Evolutionary conservation across 768 basidiomycete species (phyloP).

Genomic region (Chiua virens): DNA sequence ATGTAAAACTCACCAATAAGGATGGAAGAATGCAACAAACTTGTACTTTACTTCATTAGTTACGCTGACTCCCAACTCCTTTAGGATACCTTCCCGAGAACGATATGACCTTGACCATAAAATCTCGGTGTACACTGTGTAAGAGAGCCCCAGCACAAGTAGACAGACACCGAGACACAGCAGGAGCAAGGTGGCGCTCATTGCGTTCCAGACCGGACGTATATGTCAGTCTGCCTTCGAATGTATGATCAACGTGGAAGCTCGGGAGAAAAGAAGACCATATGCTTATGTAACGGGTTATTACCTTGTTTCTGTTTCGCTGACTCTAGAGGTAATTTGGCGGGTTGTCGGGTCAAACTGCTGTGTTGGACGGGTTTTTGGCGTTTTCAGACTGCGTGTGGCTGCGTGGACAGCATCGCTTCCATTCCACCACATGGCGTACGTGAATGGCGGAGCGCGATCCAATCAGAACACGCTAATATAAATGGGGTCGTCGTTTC

Average conservation of each 20-base stretch:
- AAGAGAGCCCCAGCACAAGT: constrained; percentile 13
- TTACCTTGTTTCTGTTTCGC: no score
- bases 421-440: constrained; percentile 1
- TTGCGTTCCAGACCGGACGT: constrained; percentile 1
- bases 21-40: constrained; percentile 89
- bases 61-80: constrained; percentile 9
- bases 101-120: constrained; percentile 22
- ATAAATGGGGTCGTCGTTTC: not conserved
- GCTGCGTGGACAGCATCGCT: constrained; percentile 3
- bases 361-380: not conserved
- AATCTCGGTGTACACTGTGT: constrained; percentile 24
- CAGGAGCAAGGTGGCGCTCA: constrained; percentile 13
- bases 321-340: not conserved
- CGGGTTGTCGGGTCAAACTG: not conserved
- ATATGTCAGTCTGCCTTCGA: not conserved
- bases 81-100: constrained; percentile 21
- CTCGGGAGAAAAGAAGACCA: not conserved
- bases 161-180: constrained; percentile 14
- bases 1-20: constrained; percentile 76
- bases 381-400: not conserved
- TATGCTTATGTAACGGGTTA: not conserved
- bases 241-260: not conserved
- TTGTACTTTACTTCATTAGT: constrained; percentile 12
- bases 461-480: constrained; percentile 14
- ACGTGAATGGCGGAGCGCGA: constrained; percentile 4